Conservation (phyloP, 2,329 filamentous ascomycete species). For the Aspergillus hiratsukae region DNA sequence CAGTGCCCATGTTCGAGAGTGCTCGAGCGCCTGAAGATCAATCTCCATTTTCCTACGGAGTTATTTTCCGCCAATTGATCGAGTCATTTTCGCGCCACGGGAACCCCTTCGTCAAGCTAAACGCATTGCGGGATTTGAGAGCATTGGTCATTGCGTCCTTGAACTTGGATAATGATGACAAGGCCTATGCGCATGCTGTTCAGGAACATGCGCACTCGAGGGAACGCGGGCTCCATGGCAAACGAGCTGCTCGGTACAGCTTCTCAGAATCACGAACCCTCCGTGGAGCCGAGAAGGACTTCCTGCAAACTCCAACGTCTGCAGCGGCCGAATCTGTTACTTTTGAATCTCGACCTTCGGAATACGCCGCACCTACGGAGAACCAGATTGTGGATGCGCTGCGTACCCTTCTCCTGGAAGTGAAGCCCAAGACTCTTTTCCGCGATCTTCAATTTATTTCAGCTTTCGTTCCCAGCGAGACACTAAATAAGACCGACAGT, state of each 20-base stretch:
- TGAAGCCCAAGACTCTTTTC: conserved; percentile 76
- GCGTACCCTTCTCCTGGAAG: conserved; percentile 61
- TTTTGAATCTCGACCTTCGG: conserved; percentile 36
- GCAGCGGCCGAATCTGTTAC: conserved; percentile 26
- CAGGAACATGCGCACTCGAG: conserved; percentile 3
- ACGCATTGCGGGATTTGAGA: conserved; percentile 76
- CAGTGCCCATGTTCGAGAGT: background rate
- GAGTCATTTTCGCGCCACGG: conserved; percentile 84
- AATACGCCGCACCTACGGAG: conserved; percentile 54
- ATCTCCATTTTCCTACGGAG: conserved; percentile 67
- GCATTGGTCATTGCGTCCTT: conserved; percentile 74
- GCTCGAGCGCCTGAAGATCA: conserved; percentile 37
- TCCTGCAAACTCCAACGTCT: conserved; percentile 19
- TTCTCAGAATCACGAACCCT: conserved; percentile 25
- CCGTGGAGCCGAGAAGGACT: conserved; percentile 12
- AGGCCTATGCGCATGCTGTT: conserved; percentile 4
- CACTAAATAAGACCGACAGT: conserved; percentile 54
- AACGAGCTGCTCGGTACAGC: conserved; percentile 26
- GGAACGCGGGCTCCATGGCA: conserved; percentile 7
- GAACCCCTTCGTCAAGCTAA: conserved; percentile 81
- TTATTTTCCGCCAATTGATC: conserved; percentile 73
- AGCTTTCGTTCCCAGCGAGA: conserved; percentile 55
- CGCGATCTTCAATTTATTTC: conserved; percentile 72
- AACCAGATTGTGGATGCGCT: conserved; percentile 61
- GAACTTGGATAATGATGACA: conserved; percentile 49